phyloP scores from a whole-genome alignment of 371 early-diverging fungal species.

The Actinomortierella wolfii region DNA sequence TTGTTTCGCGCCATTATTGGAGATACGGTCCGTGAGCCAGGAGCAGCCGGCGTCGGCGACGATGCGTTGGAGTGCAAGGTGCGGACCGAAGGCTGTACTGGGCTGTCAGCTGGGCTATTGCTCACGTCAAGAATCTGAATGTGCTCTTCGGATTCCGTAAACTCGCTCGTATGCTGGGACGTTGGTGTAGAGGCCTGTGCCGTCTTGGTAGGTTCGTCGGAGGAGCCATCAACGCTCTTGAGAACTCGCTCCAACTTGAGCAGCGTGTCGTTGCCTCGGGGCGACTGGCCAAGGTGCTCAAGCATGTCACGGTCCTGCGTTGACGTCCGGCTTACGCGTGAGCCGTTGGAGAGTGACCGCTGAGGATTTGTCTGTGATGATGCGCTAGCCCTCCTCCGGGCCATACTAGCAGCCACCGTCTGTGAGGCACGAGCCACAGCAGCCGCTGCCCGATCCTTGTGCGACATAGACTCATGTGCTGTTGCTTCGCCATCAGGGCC shows the following conservation, averaged over 20 bases:
- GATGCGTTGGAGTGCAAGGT: not conserved
- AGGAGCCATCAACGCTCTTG: slow-evolving; percentile 7
- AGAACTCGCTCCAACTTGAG: slow-evolving; percentile 26
- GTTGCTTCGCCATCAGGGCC: not conserved
- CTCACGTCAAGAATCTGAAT: too few species aligned
- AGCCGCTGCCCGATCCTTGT: slow-evolving; percentile 27
- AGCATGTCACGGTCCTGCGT: slow-evolving; percentile 17
- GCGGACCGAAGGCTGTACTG: not conserved
- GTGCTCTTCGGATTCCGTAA: too few species aligned
- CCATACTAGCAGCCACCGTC: slow-evolving; percentile 36
- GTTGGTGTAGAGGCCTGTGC: not conserved
- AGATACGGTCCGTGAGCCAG: slow-evolving; percentile 1
- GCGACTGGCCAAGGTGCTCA: slow-evolving; percentile 13
- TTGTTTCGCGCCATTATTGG: too few species aligned
- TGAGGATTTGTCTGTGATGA: not conserved
- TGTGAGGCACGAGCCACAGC: slow-evolving; percentile 39
- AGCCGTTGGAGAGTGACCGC: slow-evolving; percentile 13
- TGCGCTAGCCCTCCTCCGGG: slow-evolving; percentile 23
- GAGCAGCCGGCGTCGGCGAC: not conserved
- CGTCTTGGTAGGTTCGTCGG: not conserved
- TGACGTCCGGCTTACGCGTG: slow-evolving; percentile 6
- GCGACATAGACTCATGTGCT: slow-evolving; percentile 21
- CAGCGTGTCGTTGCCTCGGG: slow-evolving; percentile 21
- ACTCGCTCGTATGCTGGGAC: not conserved
- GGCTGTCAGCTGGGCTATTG: too few species aligned